Conservation (phyloP, 345 rosid species). For the Hibiscus tridactylites region DNA sequence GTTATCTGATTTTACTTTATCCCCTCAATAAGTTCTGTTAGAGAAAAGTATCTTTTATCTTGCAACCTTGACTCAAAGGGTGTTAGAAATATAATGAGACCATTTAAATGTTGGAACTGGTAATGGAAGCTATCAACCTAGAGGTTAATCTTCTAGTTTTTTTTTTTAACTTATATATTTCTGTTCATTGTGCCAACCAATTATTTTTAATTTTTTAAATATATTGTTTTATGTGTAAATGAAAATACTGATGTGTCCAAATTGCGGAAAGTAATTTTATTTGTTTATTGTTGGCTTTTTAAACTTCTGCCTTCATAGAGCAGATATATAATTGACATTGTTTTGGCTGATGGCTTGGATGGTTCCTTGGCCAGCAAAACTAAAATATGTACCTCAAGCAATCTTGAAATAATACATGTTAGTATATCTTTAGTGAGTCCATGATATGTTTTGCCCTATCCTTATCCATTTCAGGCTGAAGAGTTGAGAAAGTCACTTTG, state of each 20-base stretch:
- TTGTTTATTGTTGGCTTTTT: neutral
- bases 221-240: neutral
- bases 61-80: neutral
- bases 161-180: neutral
- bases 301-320: neutral
- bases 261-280: neutral
- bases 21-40: neutral
- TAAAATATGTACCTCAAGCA: neutral
- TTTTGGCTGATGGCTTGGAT: slow-evolving; percentile 2
- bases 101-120: neutral
- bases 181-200: neutral
- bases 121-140: neutral
- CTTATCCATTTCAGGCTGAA: slow-evolving; percentile 57
- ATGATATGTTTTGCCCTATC: neutral
- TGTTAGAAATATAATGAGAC: neutral
- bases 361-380: neutral
- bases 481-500: slow-evolving; percentile 76
- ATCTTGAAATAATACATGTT: neutral
- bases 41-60: neutral
- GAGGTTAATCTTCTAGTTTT: neutral
- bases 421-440: slow-evolving; percentile 1
- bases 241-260: neutral
- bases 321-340: neutral
- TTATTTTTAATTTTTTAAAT: neutral
- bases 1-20: neutral